Conservation (phyloP, 768 basidiomycete species). For the Trametes coccinea region DNA sequence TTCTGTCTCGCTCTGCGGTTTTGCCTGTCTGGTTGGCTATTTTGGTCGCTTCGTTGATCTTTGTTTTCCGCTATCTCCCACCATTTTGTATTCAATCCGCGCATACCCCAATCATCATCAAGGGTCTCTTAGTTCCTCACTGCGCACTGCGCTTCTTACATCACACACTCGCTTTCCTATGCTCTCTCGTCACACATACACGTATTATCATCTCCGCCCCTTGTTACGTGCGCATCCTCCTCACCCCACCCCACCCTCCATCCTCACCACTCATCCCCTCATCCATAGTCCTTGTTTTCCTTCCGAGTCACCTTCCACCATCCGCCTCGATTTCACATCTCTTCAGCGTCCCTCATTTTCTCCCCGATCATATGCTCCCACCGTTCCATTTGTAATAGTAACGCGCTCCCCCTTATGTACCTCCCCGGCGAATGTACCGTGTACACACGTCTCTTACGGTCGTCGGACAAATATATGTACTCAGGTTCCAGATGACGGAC, state of each 20-base stretch:
- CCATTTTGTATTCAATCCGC: neutral
- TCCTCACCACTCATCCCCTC: neutral
- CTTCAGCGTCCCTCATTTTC: too few relatives aligned
- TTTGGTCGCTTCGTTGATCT: neutral
- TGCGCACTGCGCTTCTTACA: conserved; percentile 4
- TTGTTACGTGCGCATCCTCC: neutral
- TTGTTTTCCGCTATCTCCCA: neutral
- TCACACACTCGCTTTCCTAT: conserved; percentile 5
- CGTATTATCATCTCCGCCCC: too few relatives aligned
- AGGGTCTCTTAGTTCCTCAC: neutral
- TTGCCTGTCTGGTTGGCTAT: neutral
- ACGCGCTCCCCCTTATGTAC: neutral
- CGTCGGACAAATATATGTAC: neutral
- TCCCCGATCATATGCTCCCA: neutral
- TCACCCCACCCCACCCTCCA: neutral
- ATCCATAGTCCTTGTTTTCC: neutral
- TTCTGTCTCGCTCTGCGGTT: neutral
- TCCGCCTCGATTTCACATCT: neutral
- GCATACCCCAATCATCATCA: conserved; percentile 4
- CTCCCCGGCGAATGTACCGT: neutral
- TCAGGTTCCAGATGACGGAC: neutral
- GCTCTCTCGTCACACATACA: neutral
- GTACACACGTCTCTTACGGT: neutral
- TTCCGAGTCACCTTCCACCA: neutral
- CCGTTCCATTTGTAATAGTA: neutral